Conservation (phyloP, 2,329 filamentous ascomycete species). For the Phoma sp. region DNA sequence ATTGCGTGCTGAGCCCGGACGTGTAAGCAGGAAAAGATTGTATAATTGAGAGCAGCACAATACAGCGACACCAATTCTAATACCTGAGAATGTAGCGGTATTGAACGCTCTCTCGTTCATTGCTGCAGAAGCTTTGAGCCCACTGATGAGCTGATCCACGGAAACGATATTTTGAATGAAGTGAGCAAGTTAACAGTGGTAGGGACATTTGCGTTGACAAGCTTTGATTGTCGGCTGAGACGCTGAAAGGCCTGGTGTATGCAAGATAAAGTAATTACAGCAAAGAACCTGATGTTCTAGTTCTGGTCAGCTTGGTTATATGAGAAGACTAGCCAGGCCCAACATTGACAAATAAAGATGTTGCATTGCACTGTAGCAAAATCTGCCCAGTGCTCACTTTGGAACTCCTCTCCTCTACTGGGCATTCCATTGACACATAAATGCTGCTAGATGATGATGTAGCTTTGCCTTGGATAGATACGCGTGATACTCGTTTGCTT, state of each 20-base stretch:
- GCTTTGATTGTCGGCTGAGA: conserved; percentile 8
- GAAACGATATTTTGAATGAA: not conserved
- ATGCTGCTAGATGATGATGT: not conserved
- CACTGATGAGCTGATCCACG: conserved; percentile 1
- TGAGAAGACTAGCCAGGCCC: conserved; percentile 1
- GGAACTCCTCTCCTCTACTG: not conserved
- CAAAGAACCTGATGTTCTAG: conserved; percentile 1
- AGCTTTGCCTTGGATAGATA: no score
- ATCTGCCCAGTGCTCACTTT: not conserved
- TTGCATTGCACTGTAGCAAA: conserved; percentile 1
- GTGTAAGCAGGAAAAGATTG: conserved; percentile 2
- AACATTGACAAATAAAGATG: conserved; percentile 1
- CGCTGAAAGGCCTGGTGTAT: conserved; percentile 5
- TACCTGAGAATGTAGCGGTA: not conserved
- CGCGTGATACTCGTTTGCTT: no score
- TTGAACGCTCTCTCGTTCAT: not conserved
- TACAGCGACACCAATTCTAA: no score
- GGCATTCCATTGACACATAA: not conserved
- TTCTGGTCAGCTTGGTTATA: conserved; percentile 6
- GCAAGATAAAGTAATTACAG: conserved; percentile 11
- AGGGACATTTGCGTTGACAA: not conserved
- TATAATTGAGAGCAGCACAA: conserved; percentile 8
- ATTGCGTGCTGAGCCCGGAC: not conserved
- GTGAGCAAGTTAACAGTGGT: conserved; percentile 10
- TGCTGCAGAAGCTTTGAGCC: conserved; percentile 4